These are phyloP conservation scores for Taxillus chinensis DNA, from an alignment of 164 flowering plant species.

Conservation along the genomic window DNA sequence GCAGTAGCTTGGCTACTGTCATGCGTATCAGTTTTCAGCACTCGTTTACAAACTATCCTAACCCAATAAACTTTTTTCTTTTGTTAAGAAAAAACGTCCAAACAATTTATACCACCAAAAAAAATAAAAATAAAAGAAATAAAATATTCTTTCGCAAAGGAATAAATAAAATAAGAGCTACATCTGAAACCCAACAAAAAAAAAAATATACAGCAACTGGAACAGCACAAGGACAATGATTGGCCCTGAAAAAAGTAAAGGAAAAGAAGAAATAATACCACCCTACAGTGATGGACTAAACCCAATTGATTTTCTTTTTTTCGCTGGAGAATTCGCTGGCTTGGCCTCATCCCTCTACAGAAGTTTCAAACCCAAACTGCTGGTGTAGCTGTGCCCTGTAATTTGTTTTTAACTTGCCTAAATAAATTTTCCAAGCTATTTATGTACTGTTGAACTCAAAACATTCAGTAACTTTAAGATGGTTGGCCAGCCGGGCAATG, in stretches of 20 bases:
- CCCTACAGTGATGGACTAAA: neutral
- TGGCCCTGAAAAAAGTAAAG: neutral
- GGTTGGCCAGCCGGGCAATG: slow-evolving; percentile 45
- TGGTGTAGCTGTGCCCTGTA: neutral
- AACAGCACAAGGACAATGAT: neutral
- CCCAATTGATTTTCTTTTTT: no score
- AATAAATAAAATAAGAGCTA: slow-evolving; percentile 14
- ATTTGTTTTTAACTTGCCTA: neutral
- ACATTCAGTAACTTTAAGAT: slow-evolving; percentile 38
- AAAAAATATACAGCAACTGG: neutral
- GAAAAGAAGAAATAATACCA: no score
- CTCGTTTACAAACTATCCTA: no score
- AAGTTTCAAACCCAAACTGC: neutral
- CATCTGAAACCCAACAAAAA: neutral
- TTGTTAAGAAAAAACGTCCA: no score
- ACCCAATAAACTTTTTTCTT: no score
- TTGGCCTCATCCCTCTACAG: no score
- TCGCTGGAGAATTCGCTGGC: no score
- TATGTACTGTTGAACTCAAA: slow-evolving; percentile 28
- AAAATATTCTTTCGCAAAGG: slow-evolving; percentile 12
- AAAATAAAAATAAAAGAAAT: no score
- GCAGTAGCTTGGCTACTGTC: no score
- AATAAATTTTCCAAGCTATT: slow-evolving; percentile 1
- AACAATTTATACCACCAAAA: no score
- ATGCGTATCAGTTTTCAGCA: no score